Conservation (phyloP, 208 protist species). For the Trypanosoma cruzi region DNA sequence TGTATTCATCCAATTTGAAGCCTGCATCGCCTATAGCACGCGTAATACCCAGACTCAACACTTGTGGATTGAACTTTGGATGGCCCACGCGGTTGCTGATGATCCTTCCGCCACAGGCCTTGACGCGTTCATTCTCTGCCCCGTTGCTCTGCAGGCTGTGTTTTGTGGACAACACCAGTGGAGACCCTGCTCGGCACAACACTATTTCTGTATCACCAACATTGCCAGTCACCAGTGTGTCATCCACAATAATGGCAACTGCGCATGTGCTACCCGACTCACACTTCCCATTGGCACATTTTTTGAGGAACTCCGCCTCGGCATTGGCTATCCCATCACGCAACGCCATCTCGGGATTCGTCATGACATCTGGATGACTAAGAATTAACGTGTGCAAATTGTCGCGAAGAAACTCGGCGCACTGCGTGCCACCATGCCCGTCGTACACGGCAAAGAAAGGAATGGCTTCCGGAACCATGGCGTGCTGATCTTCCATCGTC, state of each 20-base stretch:
- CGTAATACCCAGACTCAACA: constrained; percentile 91
- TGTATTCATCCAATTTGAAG: constrained; percentile 90
- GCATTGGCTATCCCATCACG: constrained; percentile 87
- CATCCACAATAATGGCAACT: constrained; percentile 82
- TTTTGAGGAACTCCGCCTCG: constrained; percentile 60
- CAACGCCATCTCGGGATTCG: constrained; percentile 72
- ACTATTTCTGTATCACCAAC: constrained; percentile 90
- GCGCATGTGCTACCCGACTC: constrained; percentile 88
- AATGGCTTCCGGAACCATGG: constrained; percentile 77
- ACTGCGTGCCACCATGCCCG: constrained; percentile 87
- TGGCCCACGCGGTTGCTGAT: constrained; percentile 94
- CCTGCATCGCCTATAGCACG: constrained; percentile 95
- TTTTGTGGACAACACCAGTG: constrained; percentile 80
- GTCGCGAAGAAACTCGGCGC: constrained; percentile 82
- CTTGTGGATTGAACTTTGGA: constrained; percentile 87
- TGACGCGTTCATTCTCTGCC: constrained; percentile 85
- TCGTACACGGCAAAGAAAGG: constrained; percentile 92
- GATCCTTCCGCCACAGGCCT: constrained; percentile 83
- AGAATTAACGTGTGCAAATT: constrained; percentile 78
- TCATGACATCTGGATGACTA: constrained; percentile 56
- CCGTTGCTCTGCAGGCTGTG: constrained; percentile 81
- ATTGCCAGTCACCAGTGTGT: constrained; percentile 86
- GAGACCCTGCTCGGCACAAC: constrained; percentile 67
- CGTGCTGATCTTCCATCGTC: constrained; percentile 92
- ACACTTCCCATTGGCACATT: constrained; percentile 72